Evolutionary conservation across 2,329 filamentous ascomycete genomes (phyloP).

Genomic region (Fusarium floridanum): DNA sequence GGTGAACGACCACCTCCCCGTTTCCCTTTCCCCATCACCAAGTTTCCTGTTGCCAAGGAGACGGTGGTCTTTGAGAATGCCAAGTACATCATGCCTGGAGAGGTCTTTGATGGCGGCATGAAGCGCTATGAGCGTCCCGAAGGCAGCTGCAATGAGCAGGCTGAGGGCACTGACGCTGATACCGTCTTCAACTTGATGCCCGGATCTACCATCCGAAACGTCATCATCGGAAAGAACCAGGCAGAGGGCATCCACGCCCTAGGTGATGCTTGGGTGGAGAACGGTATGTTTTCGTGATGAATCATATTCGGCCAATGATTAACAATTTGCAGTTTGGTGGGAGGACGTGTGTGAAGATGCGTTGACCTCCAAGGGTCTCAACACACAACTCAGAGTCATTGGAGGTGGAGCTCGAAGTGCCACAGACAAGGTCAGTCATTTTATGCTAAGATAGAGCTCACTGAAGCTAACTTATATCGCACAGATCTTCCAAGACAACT

Average conservation of each 20-base stretch:
- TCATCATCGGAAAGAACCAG: slow-evolving; percentile 55
- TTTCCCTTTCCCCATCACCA: slow-evolving; percentile 48
- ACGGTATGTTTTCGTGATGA: slow-evolving; percentile 29
- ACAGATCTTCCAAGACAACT: slow-evolving; percentile 50
- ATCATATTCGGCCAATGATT: fast-evolving
- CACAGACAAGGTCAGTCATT: slow-evolving; percentile 44
- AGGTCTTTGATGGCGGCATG: slow-evolving; percentile 53
- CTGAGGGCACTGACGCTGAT: slow-evolving; percentile 57
- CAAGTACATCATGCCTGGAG: slow-evolving; percentile 51
- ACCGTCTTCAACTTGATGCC: slow-evolving; percentile 55
- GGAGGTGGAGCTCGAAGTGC: slow-evolving; percentile 46
- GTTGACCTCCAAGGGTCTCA: slow-evolving; percentile 46
- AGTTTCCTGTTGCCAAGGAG: slow-evolving; percentile 47
- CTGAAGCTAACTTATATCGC: fast-evolving
- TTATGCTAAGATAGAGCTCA: background rate
- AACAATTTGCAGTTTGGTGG: slow-evolving; percentile 43
- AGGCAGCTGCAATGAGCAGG: slow-evolving; percentile 59
- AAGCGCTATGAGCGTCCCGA: slow-evolving; percentile 55
- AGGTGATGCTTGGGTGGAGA: slow-evolving; percentile 49
- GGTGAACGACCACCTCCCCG: slow-evolving; percentile 45
- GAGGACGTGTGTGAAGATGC: slow-evolving; percentile 49
- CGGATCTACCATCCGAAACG: slow-evolving; percentile 54
- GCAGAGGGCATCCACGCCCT: slow-evolving; percentile 50
- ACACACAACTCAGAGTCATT: slow-evolving; percentile 47
- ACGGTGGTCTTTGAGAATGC: slow-evolving; percentile 44